Evolutionary conservation across 2,329 filamentous ascomycete genomes (phyloP).

Genomic region (Alternaria rosae): DNA sequence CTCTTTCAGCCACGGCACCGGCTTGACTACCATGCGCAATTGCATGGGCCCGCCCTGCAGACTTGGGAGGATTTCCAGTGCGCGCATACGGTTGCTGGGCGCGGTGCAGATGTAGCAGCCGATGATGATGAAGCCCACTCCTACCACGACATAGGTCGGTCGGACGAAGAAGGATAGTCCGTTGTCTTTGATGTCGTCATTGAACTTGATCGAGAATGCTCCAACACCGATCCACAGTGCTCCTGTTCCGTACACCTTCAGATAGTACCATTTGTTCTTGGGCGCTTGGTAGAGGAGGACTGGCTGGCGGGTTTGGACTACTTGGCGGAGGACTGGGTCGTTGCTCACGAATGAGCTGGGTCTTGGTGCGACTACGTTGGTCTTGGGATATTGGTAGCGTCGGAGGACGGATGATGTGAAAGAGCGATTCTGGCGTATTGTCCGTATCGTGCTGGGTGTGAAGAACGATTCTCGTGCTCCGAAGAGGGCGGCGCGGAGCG

Average conservation of each 20-base stretch:
- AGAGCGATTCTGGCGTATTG: constrained; percentile 21
- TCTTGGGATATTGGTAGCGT: constrained; percentile 30
- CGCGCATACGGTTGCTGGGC: constrained; percentile 39
- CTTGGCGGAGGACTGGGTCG: constrained; percentile 46
- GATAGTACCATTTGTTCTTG: constrained; percentile 33
- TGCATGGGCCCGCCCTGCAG: constrained; percentile 38
- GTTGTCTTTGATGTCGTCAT: constrained; percentile 39
- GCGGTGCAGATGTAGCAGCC: constrained; percentile 43
- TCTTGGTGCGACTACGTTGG: constrained; percentile 5
- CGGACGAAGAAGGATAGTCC: constrained; percentile 44
- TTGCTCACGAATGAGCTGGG: constrained; percentile 26
- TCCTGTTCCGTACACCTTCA: constrained; percentile 39
- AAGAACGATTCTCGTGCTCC: constrained; percentile 32
- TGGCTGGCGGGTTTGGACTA: constrained; percentile 39
- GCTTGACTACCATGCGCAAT: constrained; percentile 38
- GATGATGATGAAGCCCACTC: constrained; percentile 37
- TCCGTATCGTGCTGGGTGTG: constrained; percentile 17
- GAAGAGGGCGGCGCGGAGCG: constrained; percentile 43
- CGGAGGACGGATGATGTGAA: constrained; percentile 36
- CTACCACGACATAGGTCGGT: constrained; percentile 44
- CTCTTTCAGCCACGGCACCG: constrained; percentile 37
- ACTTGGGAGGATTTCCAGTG: constrained; percentile 42
- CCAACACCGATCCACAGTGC: constrained; percentile 36
- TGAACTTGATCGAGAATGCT: constrained; percentile 41
- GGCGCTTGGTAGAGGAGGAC: constrained; percentile 46